Base-by-base conservation (phyloP, 345 rosid genomes). In the Firmiana major region DNA sequence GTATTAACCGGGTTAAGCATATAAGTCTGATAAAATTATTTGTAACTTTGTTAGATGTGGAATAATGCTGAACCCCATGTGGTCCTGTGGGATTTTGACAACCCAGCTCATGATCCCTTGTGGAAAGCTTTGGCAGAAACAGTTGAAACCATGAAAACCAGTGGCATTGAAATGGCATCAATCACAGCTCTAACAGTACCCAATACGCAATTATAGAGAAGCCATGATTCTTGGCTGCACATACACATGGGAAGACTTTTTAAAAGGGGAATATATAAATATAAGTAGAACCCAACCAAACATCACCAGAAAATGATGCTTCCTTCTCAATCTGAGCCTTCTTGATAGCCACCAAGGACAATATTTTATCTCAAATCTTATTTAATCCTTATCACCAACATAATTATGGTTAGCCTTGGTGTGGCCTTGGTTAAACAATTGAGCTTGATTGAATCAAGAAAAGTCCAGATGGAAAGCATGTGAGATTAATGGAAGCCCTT, bases 151-250 rank as follows among this genome's bases (percentile, higher is more conserved):
- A 79, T 43, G 65, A 45, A 60, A 64, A 24, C 58, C 51, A 74
- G 24, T 82, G 79, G 64, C 78, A 76, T 57, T 66, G 80, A 67
- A 74, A 78, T 74, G 79, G 81, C 81, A 79, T 84, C 88, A 81
- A 75, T 81, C 85, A 81, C 79, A 78, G 48, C 82, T n/a, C 76
- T 53, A 78, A 78, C 75, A 75, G 75, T 68, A 24, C 73, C 76
- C 58, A 54, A 26, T 72, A 40, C 82, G 74, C 85, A 82, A 80
- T 84, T 68, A 86, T 82, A 80, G 84, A 86, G 82, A 63, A 79
- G 69, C 80, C 81, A 80, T 78, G 82, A 81, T 83, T 83, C 82
- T 77, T 81, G 86, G 82, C 78, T 81, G 80, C 78, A 79, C 82
- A 78, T 63, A 84, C 81, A 80, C 81, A 75, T 77, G 65, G 40